Evolutionary conservation across 1,284 basidiomycete species (phyloP).

Genomic region (Abortiporus biennis): DNA sequence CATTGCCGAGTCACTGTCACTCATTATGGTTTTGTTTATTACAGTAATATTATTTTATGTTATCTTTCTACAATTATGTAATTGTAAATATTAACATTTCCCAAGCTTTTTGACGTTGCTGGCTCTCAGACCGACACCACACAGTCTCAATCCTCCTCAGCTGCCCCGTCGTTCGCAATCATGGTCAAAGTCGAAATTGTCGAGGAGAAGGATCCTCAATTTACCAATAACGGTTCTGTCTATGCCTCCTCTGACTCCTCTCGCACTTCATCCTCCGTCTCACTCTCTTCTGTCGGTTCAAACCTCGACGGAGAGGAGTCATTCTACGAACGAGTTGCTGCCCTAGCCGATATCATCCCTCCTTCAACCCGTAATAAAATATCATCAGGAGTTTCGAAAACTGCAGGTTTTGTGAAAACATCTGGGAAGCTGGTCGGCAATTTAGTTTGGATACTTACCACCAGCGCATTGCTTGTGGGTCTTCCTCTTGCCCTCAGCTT

Average conservation of each 20-base stretch:
- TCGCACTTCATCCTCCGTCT: constrained; percentile 59
- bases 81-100: no score
- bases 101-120: background rate
- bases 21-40: no score
- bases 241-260: constrained; percentile 65
- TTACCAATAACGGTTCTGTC: constrained; percentile 40
- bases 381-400: constrained; percentile 50
- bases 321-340: constrained; percentile 83
- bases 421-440: constrained; percentile 76
- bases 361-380: constrained; percentile 83
- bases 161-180: constrained; percentile 29
- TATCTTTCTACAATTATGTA: background rate
- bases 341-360: constrained; percentile 93
- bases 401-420: constrained; percentile 58
- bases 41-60: background rate
- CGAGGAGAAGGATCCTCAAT: constrained; percentile 59
- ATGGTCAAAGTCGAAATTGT: constrained; percentile 87
- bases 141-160: constrained; percentile 8
- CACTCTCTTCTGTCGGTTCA: constrained; percentile 70
- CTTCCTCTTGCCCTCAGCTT: constrained; percentile 89
- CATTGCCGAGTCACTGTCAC: no score
- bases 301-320: constrained; percentile 72
- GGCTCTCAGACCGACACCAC: background rate
- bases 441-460: constrained; percentile 92
- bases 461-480: constrained; percentile 88